phyloP scores from a whole-genome alignment of 164 flowering plant species.

The Nymphaea thermarum region DNA sequence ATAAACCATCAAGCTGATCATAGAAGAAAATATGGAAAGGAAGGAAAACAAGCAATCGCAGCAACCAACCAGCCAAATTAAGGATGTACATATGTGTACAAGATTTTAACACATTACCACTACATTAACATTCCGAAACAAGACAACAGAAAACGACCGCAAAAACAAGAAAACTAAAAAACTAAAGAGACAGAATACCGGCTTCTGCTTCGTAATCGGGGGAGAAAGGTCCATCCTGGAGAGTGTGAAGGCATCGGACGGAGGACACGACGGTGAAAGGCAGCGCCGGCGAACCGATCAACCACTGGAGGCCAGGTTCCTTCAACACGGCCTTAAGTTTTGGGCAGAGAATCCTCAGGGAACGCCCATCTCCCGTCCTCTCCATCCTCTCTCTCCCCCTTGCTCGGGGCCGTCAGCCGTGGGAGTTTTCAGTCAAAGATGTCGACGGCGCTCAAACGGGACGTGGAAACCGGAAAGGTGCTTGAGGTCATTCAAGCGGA shows the following conservation, averaged over 20 bases:
- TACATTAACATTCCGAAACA: too few relatives aligned
- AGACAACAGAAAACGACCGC: not conserved
- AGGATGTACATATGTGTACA: too few relatives aligned
- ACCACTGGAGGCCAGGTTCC: conserved; percentile 58
- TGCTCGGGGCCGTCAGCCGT: not conserved
- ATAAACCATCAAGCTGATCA: not conserved
- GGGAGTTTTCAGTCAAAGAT: not conserved
- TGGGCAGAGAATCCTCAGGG: conserved; percentile 16
- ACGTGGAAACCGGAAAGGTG: too few relatives aligned
- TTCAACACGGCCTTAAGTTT: conserved; percentile 9
- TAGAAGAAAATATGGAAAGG: not conserved
- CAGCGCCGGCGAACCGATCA: conserved; percentile 77
- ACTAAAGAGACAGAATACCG: conserved; percentile 23
- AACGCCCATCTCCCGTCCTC: conserved; percentile 1
- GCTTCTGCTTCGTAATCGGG: conserved; percentile 56
- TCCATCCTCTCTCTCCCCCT: not conserved
- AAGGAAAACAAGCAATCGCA: not conserved
- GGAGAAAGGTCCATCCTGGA: conserved; percentile 22
- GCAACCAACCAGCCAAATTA: too few relatives aligned
- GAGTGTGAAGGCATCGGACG: conserved; percentile 65
- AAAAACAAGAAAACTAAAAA: not conserved
- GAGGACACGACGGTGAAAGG: conserved; percentile 32
- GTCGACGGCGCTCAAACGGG: too few relatives aligned
- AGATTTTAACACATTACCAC: too few relatives aligned
- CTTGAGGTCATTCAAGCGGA: too few relatives aligned